Conservation (phyloP, 2,329 filamentous ascomycete genomes). For the Mycosphaerella sp. region DNA sequence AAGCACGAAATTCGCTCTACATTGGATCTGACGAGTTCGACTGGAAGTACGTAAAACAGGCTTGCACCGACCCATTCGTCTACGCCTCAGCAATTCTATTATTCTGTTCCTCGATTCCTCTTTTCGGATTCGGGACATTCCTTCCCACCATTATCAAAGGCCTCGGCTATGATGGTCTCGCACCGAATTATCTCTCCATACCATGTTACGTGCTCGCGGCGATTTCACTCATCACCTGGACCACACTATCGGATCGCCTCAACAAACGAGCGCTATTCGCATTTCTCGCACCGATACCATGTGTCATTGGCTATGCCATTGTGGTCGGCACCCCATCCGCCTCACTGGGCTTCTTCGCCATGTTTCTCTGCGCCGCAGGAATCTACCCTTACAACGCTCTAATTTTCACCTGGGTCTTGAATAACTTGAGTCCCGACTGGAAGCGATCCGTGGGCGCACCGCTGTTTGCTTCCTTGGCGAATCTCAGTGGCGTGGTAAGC, state of each 20-base stretch:
- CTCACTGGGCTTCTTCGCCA: neutral
- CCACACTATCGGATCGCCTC: slow-evolving; percentile 5
- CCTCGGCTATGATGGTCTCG: slow-evolving; percentile 10
- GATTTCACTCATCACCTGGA: slow-evolving; percentile 4
- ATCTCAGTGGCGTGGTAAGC: slow-evolving; percentile 3
- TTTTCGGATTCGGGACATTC: slow-evolving; percentile 10
- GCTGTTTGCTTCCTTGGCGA: slow-evolving; percentile 2
- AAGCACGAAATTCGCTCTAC: slow-evolving; percentile 28
- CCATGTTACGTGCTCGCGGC: slow-evolving; percentile 10
- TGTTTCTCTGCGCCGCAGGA: slow-evolving; percentile 8
- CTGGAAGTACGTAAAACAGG: slow-evolving; percentile 29
- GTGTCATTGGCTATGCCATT: slow-evolving; percentile 5
- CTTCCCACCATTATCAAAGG: slow-evolving; percentile 15
- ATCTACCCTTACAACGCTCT: slow-evolving; percentile 10
- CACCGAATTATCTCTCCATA: slow-evolving; percentile 12
- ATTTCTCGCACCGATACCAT: slow-evolving; percentile 8
- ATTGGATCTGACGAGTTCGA: slow-evolving; percentile 31
- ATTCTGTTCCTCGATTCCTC: slow-evolving; percentile 25
- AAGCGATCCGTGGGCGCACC: slow-evolving; percentile 9
- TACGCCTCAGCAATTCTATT: slow-evolving; percentile 30
- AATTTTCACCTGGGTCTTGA: slow-evolving; percentile 5
- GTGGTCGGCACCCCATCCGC: slow-evolving; percentile 6
- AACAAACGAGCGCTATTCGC: slow-evolving; percentile 2
- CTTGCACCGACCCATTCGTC: slow-evolving; percentile 31
- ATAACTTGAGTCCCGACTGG: slow-evolving; percentile 4